A percentile compares a stretch with the other conserved stretches of the same genome.
phyloP scores from a whole-genome alignment of 2,329 filamentous ascomycete species.

The Mycosphaerella arachidis region DNA sequence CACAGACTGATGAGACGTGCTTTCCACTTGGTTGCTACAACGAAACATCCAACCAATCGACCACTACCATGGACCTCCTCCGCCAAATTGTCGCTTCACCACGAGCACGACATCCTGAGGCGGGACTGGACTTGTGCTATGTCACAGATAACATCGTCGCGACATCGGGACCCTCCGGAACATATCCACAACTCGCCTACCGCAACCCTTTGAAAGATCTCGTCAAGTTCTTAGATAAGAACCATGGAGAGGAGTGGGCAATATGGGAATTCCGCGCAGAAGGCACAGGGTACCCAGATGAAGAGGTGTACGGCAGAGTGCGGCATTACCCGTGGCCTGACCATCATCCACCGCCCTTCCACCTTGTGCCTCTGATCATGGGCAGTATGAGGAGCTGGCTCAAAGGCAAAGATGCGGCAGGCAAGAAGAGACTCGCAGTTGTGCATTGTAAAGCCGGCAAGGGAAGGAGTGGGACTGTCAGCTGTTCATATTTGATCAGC shows the following conservation, averaged over 20 bases:
- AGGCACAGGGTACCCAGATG: slow-evolving; percentile 90
- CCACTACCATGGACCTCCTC: slow-evolving; percentile 49
- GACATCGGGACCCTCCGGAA: slow-evolving; percentile 84
- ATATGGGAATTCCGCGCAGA: slow-evolving; percentile 99
- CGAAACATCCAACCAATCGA: not conserved
- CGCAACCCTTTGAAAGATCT: slow-evolving; percentile 86
- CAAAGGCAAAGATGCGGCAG: slow-evolving; percentile 45
- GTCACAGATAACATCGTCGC: slow-evolving; percentile 73
- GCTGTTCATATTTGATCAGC: slow-evolving; percentile 83
- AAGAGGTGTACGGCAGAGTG: slow-evolving; percentile 78
- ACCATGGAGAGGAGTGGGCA: slow-evolving; percentile 79
- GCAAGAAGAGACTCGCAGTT: slow-evolving; percentile 65
- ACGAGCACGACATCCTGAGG: slow-evolving; percentile 75
- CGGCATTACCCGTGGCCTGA: slow-evolving; percentile 95
- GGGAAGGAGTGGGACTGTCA: slow-evolving; percentile 81
- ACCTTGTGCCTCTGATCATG: slow-evolving; percentile 81
- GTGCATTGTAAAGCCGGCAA: slow-evolving; percentile 98
- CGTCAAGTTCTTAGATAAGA: slow-evolving; percentile 79
- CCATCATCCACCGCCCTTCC: slow-evolving; percentile 92
- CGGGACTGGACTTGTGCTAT: slow-evolving; percentile 90
- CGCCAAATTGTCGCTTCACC: slow-evolving; percentile 90
- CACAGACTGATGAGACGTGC: slow-evolving; percentile 5
- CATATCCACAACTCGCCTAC: slow-evolving; percentile 87
- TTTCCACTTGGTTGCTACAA: not conserved
- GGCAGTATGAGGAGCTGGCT: slow-evolving; percentile 91